Conservation (phyloP, 371 early-diverging fungal species). For the Batkoa obscura region DNA sequence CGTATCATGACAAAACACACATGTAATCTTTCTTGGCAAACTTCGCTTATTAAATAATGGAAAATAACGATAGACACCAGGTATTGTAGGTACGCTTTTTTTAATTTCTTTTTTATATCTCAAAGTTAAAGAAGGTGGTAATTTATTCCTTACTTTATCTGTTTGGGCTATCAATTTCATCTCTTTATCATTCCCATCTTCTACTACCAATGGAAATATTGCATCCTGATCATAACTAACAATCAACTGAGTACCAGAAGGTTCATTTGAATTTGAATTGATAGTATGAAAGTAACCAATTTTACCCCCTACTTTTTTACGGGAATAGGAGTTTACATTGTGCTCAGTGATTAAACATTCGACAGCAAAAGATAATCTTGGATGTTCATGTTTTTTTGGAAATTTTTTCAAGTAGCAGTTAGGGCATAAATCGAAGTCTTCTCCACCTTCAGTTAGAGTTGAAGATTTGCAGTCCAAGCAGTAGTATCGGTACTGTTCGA, state of each 20-base stretch:
- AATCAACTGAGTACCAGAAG: slow-evolving; percentile 5
- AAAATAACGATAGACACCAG: not conserved
- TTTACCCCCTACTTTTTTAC: slow-evolving; percentile 34
- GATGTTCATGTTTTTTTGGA: slow-evolving; percentile 57
- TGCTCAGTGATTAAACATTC: slow-evolving; percentile 34
- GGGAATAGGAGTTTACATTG: slow-evolving; percentile 22
- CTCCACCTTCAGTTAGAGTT: slow-evolving; percentile 20
- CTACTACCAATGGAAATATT: not conserved
- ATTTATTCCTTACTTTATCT: not conserved
- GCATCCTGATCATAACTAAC: slow-evolving; percentile 8
- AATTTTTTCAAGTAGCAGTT: slow-evolving; percentile 56
- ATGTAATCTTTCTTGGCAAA: not conserved
- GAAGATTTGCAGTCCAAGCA: slow-evolving; percentile 68
- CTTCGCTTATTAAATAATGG: not conserved
- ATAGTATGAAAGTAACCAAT: slow-evolving; percentile 29
- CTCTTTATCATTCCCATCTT: not conserved
- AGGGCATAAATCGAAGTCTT: slow-evolving; percentile 12
- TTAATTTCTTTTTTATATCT: not conserved
- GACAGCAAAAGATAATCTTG: slow-evolving; percentile 52
- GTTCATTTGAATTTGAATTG: slow-evolving; percentile 9
- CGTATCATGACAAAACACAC: slow-evolving; percentile 1
- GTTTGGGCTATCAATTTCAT: not conserved
- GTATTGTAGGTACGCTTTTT: not conserved
- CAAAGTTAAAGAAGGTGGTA: not conserved
- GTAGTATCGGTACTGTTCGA: slow-evolving; percentile 33